Conservation (phyloP, 371 early-diverging fungal genomes). For the Dipsacomyces acuminosporus region DNA sequence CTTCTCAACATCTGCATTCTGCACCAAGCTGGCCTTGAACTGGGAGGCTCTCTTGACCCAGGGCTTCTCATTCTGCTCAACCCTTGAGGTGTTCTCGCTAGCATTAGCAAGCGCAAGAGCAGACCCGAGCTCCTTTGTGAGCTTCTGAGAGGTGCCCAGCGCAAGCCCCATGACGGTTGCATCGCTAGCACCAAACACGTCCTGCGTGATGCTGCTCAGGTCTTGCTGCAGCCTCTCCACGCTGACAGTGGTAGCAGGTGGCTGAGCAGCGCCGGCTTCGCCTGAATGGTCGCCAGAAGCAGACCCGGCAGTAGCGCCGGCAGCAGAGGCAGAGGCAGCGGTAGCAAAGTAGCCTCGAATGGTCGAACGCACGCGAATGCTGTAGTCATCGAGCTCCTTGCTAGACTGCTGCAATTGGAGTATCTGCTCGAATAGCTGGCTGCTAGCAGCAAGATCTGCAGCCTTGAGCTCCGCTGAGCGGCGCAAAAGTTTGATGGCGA, state of each 20-base stretch:
- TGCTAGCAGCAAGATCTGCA: conserved; percentile 46
- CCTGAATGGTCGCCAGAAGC: too few species aligned
- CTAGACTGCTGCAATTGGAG: conserved; percentile 4
- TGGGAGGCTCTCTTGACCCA: conserved; percentile 76
- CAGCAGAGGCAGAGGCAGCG: not conserved
- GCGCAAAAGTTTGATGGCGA: conserved; percentile 62
- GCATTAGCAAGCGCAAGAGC: conserved; percentile 10
- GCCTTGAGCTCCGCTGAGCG: conserved; percentile 60
- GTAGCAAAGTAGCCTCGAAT: conserved; percentile 15
- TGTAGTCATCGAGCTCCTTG: conserved; percentile 14
- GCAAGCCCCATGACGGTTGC: conserved; percentile 14
- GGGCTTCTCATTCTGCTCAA: conserved; percentile 45
- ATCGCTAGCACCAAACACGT: conserved; percentile 26
- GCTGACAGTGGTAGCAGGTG: not conserved
- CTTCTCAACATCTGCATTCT: conserved; percentile 72
- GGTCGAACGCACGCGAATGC: conserved; percentile 5
- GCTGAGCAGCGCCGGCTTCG: too few species aligned
- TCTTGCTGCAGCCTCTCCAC: conserved; percentile 6
- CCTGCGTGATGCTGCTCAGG: conserved; percentile 15
- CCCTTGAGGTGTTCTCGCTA: not conserved
- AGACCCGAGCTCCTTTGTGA: conserved; percentile 14
- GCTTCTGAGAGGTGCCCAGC: conserved; percentile 17
- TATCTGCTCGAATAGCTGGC: conserved; percentile 3
- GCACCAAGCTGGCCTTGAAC: conserved; percentile 68
- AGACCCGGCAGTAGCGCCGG: not conserved